Conservation (phyloP, 306 rosid species). For the Gleditsia sinensis region DNA sequence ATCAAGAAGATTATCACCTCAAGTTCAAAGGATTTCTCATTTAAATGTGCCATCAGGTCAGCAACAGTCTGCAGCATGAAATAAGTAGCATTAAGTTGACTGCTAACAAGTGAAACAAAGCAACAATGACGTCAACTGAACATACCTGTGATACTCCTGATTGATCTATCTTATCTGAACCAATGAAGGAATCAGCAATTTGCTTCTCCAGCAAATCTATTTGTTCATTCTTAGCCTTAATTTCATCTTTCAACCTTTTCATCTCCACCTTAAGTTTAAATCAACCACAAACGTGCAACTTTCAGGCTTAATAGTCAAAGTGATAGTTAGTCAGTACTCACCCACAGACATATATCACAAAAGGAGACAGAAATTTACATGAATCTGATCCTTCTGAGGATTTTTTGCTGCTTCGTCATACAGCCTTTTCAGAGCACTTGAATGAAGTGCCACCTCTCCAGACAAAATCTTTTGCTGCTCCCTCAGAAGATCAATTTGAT, state of each 20-base stretch:
- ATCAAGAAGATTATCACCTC: conserved; percentile 67
- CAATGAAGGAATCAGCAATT: conserved; percentile 55
- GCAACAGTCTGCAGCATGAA: conserved; percentile 71
- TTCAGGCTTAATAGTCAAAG: conserved; percentile 36
- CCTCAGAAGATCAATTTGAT: conserved; percentile 85
- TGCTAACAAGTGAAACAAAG: conserved; percentile 34
- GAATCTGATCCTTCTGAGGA: conserved; percentile 71
- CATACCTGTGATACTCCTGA: conserved; percentile 76
- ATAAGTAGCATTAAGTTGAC: conserved; percentile 36
- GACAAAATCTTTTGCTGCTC: conserved; percentile 90
- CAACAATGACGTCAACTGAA: conserved; percentile 27
- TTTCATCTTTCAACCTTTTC: conserved; percentile 74
- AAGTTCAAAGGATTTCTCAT: conserved; percentile 93
- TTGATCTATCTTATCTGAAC: conserved; percentile 61
- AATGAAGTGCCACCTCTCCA: conserved; percentile 93
- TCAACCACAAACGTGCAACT: conserved; percentile 30
- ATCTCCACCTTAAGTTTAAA: conserved; percentile 62
- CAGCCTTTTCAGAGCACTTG: conserved; percentile 88
- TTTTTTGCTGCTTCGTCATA: conserved; percentile 74
- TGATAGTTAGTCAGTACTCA: neutral
- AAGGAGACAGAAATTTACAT: conserved; percentile 55
- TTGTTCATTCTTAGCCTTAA: conserved; percentile 73
- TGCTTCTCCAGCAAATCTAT: conserved; percentile 79
- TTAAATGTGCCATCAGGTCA: conserved; percentile 75
- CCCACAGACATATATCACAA: conserved; percentile 15